Evolutionary conservation across 78 protist species (phyloP).

Genomic region (Goniomonas avonlea): DNA sequence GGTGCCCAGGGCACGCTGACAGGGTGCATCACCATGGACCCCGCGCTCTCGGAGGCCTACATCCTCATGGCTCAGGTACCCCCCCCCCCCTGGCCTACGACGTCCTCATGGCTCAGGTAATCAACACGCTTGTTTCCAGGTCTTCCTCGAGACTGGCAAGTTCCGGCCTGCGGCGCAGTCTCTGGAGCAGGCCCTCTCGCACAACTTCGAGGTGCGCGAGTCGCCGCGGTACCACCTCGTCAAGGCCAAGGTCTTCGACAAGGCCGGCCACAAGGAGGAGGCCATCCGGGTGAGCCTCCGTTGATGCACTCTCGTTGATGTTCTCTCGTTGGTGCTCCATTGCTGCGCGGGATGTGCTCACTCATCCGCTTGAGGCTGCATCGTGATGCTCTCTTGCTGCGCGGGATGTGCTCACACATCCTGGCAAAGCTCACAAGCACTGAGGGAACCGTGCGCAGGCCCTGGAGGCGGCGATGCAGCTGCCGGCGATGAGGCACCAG

Average conservation of each 20-base stretch:
- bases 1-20: constrained; percentile 1
- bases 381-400: too few species aligned
- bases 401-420: too few species aligned
- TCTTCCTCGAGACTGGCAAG: constrained; percentile 5
- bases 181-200: constrained; percentile 39
- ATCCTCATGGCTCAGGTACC: constrained; percentile 52
- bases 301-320: too few species aligned
- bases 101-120: too few species aligned
- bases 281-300: constrained; percentile 9
- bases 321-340: too few species aligned
- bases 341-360: too few species aligned
- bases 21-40: not conserved
- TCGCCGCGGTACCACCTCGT: constrained; percentile 42
- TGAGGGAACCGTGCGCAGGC: too few species aligned
- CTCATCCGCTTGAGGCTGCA: too few species aligned
- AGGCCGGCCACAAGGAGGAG: not conserved
- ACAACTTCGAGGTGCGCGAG: constrained; percentile 45
- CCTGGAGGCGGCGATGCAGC: constrained; percentile 28
- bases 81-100: too few species aligned
- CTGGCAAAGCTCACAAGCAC: too few species aligned
- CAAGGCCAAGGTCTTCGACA: constrained; percentile 4
- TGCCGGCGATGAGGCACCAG: constrained; percentile 38
- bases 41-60: constrained; percentile 24
- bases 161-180: constrained; percentile 2
- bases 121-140: too few species aligned